Evolutionary conservation across 2,329 filamentous ascomycete species (phyloP).

Genomic region (Sordariomycetes sp.): DNA sequence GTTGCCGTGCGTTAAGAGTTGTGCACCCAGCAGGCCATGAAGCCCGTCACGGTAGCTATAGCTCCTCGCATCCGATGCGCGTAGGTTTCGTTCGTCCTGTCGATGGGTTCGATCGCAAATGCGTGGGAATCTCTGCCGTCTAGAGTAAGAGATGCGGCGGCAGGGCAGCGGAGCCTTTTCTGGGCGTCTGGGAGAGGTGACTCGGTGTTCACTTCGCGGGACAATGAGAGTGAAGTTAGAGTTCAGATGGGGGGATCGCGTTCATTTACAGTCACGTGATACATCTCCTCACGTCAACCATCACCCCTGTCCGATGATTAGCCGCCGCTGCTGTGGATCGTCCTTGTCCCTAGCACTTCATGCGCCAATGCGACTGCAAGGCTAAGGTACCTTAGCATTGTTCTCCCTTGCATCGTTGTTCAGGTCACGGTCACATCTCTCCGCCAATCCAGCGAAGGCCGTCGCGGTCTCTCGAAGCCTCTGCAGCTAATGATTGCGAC

Average conservation of each 20-base stretch:
- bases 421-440: background rate
- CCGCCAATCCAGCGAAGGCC: too few species aligned
- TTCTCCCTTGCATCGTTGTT: conserved; percentile 1
- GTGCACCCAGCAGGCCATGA: conserved; percentile 33
- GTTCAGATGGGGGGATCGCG: conserved; percentile 1
- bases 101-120: background rate
- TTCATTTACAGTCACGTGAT: conserved; percentile 8
- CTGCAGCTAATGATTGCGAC: conserved; percentile 6
- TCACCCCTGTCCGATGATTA: too few species aligned
- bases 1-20: conserved; percentile 4
- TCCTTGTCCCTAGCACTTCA: background rate
- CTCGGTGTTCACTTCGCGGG: background rate
- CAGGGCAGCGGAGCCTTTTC: background rate
- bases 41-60: conserved; percentile 37
- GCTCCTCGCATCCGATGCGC: conserved; percentile 36
- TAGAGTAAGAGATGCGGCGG: background rate
- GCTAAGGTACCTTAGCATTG: background rate
- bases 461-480: too few species aligned
- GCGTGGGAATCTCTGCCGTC: background rate
- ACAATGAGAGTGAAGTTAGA: background rate
- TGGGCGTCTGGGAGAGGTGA: background rate
- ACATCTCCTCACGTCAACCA: background rate
- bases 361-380: background rate
- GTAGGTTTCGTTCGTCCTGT: background rate
- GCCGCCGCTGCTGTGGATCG: background rate